Conservation (phyloP, 305 asterid genomes). For the Fraxinus dipetala region DNA sequence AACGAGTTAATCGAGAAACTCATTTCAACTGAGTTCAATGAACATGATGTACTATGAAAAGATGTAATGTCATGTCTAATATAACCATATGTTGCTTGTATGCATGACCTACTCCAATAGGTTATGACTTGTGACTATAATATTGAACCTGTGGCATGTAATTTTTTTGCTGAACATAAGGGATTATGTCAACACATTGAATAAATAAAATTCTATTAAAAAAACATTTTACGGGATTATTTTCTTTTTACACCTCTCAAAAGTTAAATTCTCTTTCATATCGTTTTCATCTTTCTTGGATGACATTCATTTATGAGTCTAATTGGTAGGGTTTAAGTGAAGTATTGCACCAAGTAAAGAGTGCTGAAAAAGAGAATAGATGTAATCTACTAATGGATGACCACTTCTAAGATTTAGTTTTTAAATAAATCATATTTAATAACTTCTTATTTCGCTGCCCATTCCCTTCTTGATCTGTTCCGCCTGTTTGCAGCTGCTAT, state of each 20-base stretch:
- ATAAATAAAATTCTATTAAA: not conserved
- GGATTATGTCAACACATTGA: not conserved
- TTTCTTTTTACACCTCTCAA: not conserved
- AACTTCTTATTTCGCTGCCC: not conserved
- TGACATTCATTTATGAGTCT: not conserved
- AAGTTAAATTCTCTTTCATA: not conserved
- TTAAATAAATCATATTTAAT: not conserved
- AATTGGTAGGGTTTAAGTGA: not conserved
- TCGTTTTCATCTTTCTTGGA: not conserved
- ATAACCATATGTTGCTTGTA: not conserved
- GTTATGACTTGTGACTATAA: not conserved
- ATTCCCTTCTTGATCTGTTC: constrained; percentile 2
- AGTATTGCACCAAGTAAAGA: not conserved
- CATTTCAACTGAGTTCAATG: not conserved
- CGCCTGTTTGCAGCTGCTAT: constrained; percentile 48
- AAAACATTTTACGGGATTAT: not conserved
- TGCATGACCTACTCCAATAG: not conserved
- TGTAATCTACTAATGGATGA: not conserved
- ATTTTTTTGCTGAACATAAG: not conserved
- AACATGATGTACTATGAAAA: not conserved
- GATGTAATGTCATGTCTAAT: not conserved
- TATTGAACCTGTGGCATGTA: not conserved
- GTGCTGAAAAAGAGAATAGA: not conserved
- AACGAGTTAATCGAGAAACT: not conserved
- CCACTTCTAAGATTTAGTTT: not conserved